phyloP scores from a whole-genome alignment of 2,329 filamentous ascomycete species.

The Colletotrichum agaves region DNA sequence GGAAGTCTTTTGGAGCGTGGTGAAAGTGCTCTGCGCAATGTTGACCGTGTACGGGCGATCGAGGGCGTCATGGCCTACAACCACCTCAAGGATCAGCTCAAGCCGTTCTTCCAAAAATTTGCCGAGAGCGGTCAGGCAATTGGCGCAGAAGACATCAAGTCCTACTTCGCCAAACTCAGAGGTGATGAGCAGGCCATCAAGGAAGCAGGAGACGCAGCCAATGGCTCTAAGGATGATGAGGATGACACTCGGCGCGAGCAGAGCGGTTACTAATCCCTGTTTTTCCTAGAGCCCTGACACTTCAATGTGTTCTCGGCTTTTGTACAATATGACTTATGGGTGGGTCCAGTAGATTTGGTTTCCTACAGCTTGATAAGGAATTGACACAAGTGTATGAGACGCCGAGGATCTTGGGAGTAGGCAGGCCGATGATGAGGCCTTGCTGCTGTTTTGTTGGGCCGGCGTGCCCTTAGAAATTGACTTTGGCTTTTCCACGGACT shows the following conservation, averaged over 20 bases:
- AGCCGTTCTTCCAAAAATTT: slow-evolving; percentile 92
- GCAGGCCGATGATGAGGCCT: neutral
- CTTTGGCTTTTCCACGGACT: no score
- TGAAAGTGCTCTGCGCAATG: slow-evolving; percentile 89
- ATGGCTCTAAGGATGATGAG: slow-evolving; percentile 47
- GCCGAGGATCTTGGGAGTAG: neutral
- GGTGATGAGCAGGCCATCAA: slow-evolving; percentile 83
- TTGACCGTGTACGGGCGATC: slow-evolving; percentile 93
- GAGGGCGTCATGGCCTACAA: slow-evolving; percentile 99
- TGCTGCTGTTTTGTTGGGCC: neutral
- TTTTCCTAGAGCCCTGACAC: neutral
- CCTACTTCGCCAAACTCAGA: slow-evolving; percentile 92
- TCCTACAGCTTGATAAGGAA: neutral
- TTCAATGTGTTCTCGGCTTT: no score
- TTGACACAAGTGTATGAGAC: neutral
- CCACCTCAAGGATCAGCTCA: slow-evolving; percentile 94
- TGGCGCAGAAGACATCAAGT: slow-evolving; percentile 94
- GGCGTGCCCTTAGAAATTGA: neutral
- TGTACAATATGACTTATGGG: neutral
- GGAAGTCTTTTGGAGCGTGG: slow-evolving; percentile 90
- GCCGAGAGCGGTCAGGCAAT: slow-evolving; percentile 91
- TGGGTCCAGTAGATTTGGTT: neutral
- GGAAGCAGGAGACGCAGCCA: slow-evolving; percentile 67
- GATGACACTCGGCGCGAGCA: slow-evolving; percentile 60
- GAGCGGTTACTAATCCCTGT: slow-evolving; percentile 58